Evolutionary conservation across 2,329 filamentous ascomycete species (phyloP).

Genomic region (Arthrobotrys iridis): DNA sequence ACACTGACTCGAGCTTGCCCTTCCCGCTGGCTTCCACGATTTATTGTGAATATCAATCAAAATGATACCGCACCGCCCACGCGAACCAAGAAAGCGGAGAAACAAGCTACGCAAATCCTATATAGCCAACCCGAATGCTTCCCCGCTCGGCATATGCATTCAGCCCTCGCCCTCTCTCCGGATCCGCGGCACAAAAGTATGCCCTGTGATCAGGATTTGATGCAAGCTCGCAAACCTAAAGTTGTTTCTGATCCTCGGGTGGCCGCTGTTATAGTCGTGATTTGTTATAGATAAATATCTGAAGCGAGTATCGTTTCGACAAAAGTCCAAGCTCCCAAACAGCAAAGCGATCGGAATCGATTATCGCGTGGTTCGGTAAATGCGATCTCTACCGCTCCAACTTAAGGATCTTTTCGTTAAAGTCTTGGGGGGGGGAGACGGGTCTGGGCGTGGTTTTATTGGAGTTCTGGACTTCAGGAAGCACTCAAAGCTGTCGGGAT

Average conservation of each 20-base stretch:
- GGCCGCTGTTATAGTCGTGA: slow-evolving; percentile 31
- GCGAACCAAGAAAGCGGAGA: slow-evolving; percentile 20
- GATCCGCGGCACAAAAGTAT: slow-evolving; percentile 10
- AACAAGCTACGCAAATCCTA: slow-evolving; percentile 23
- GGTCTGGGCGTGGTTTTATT: slow-evolving; percentile 13
- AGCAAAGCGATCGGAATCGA: background rate
- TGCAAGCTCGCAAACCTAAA: slow-evolving; percentile 2
- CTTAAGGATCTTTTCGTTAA: background rate
- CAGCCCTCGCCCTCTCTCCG: background rate
- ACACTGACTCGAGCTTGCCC: slow-evolving; percentile 23
- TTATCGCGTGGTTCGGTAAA: slow-evolving; percentile 39
- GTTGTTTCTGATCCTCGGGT: slow-evolving; percentile 2
- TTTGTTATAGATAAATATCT: slow-evolving; percentile 39
- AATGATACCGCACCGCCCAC: slow-evolving; percentile 11
- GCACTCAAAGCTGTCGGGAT: background rate
- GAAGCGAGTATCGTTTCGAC: slow-evolving; percentile 38
- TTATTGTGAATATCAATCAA: slow-evolving; percentile 31
- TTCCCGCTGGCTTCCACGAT: slow-evolving; percentile 10
- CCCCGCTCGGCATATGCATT: background rate
- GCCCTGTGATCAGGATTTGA: background rate
- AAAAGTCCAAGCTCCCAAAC: background rate
- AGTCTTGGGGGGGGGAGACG: slow-evolving; percentile 23
- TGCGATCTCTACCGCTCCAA: slow-evolving; percentile 13
- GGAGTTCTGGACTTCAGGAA: background rate
- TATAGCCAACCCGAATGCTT: slow-evolving; percentile 11